phyloP scores from a whole-genome alignment of 805 yeast genomes.

The Maudiozyma saulgeensis region DNA sequence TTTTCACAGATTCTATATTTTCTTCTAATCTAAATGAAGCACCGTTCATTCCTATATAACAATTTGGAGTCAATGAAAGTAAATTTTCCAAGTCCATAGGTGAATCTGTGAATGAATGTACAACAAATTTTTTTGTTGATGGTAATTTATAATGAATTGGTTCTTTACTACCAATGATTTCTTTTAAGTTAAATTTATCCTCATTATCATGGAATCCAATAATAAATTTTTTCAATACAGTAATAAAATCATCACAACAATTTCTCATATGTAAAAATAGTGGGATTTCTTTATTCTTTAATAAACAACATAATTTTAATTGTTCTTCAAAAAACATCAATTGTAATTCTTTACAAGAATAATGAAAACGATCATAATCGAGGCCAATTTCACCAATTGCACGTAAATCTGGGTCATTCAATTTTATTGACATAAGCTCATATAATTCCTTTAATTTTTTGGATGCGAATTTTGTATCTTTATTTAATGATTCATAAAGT shows the following conservation, averaged over 20 bases:
- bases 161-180: slow-evolving; percentile 4
- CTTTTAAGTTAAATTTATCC: slow-evolving; percentile 15
- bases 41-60: slow-evolving; percentile 78
- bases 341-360: slow-evolving; percentile 63
- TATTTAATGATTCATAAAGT: slow-evolving; percentile 4
- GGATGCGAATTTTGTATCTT: slow-evolving; percentile 3
- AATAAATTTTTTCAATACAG: slow-evolving; percentile 53
- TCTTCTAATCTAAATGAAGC: slow-evolving; percentile 79
- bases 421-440: slow-evolving; percentile 38
- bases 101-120: slow-evolving; percentile 92
- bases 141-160: slow-evolving; percentile 27
- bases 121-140: slow-evolving; percentile 54
- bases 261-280: slow-evolving; percentile 85
- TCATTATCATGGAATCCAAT: slow-evolving; percentile 30
- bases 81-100: slow-evolving; percentile 49
- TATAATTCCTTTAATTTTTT: slow-evolving; percentile 33
- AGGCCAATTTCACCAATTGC: slow-evolving; percentile 95
- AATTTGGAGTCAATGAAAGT: slow-evolving; percentile 33
- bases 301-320: slow-evolving; percentile 41
- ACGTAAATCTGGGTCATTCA: slow-evolving; percentile 46
- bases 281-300: slow-evolving; percentile 50
- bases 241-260: slow-evolving; percentile 70
- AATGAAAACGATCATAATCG: slow-evolving; percentile 84
- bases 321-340: slow-evolving; percentile 59
- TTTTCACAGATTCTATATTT: slow-evolving; percentile 53